A percentile compares a stretch with the other conserved stretches of the same genome.
These are phyloP conservation scores for Fraxinus dipetala DNA, from an alignment of 305 asterid species.

Conservation along the genomic window DNA sequence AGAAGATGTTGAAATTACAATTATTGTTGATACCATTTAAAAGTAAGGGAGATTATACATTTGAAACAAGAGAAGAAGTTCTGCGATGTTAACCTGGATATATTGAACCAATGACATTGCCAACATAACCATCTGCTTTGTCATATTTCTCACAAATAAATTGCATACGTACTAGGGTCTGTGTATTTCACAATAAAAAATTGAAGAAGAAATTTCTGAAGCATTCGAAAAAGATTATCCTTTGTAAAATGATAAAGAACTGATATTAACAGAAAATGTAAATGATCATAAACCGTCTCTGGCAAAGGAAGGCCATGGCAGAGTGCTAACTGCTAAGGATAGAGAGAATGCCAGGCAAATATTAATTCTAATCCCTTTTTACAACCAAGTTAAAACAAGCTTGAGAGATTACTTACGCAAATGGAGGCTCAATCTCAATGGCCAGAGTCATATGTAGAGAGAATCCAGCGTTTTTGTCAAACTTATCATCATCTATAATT, in stretches of 20 bases:
- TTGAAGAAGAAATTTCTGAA: background rate
- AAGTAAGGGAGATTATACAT: background rate
- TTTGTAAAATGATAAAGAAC: background rate
- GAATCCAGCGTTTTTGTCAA: slow-evolving; percentile 32
- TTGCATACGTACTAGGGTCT: background rate
- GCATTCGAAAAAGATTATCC: background rate
- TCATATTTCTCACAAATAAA: background rate
- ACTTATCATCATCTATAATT: slow-evolving; percentile 29
- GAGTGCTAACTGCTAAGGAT: background rate
- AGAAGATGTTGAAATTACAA: background rate
- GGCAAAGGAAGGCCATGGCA: background rate
- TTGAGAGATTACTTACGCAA: slow-evolving; percentile 54
- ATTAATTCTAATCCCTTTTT: background rate
- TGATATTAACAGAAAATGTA: background rate
- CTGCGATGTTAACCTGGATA: background rate
- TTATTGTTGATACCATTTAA: background rate
- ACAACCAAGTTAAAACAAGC: background rate
- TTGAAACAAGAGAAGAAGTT: background rate
- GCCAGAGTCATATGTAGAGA: slow-evolving; percentile 83
- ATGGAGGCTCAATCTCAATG: slow-evolving; percentile 79
- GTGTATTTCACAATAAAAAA: background rate
- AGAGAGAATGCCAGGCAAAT: background rate
- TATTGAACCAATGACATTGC: background rate
- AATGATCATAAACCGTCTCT: background rate
- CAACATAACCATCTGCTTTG: background rate